Evolutionary conservation across 2,329 filamentous ascomycete species (phyloP).

Genomic region (Colletotrichum kahawae): DNA sequence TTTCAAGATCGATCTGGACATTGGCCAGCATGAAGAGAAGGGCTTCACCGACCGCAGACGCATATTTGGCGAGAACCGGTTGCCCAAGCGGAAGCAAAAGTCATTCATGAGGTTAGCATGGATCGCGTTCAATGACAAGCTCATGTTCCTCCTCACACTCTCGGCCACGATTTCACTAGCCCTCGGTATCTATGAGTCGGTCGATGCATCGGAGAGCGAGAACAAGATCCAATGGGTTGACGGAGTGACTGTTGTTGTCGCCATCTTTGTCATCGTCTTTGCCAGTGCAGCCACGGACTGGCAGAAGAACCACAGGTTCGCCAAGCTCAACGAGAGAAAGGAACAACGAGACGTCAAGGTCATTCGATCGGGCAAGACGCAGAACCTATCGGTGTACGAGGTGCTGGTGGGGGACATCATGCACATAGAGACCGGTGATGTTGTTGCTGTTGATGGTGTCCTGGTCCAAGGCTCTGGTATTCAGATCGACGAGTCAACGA

Average conservation of each 20-base stretch:
- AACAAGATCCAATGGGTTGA: conserved; percentile 80
- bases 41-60: conserved; percentile 68
- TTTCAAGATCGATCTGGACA: conserved; percentile 20
- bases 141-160: conserved; percentile 73
- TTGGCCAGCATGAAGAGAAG: conserved; percentile 20
- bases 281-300: conserved; percentile 83
- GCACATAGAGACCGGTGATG: conserved; percentile 74
- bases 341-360: conserved; percentile 77
- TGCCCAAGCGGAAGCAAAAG: conserved; percentile 74
- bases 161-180: conserved; percentile 77
- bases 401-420: conserved; percentile 77
- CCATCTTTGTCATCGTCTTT: conserved; percentile 76
- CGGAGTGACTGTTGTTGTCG: conserved; percentile 79
- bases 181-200: conserved; percentile 76
- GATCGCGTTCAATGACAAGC: conserved; percentile 85
- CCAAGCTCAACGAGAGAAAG: conserved; percentile 81
- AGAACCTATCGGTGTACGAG: conserved; percentile 73
- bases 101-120: conserved; percentile 73
- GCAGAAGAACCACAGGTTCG: conserved; percentile 82
- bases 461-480: conserved; percentile 70
- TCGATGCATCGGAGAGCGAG: conserved; percentile 54
- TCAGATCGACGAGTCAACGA: conserved; percentile 71
- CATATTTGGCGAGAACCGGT: conserved; percentile 70
- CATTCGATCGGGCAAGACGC: conserved; percentile 73
- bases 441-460: conserved; percentile 75